Evolutionary conservation across 192 early-diverging fungal genomes (phyloP).

Genomic region (Backusella australiensis): DNA sequence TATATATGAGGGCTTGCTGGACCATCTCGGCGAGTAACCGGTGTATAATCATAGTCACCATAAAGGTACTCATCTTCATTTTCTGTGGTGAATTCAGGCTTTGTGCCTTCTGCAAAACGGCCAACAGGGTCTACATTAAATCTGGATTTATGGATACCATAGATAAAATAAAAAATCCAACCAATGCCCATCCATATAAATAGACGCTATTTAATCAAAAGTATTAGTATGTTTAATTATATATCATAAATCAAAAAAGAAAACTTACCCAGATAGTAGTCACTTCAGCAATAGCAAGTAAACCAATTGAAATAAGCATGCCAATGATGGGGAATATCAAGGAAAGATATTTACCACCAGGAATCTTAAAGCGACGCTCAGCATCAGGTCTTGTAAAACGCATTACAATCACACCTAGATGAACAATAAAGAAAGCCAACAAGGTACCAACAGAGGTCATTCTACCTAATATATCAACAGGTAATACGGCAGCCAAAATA

Average conservation of each 20-base stretch:
- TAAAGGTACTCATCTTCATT: not conserved
- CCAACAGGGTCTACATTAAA: constrained; percentile 45
- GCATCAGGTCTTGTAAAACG: constrained; percentile 71
- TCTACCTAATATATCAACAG: constrained; percentile 80
- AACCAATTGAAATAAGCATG: constrained; percentile 53
- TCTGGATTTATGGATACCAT: constrained; percentile 63
- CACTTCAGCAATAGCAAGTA: constrained; percentile 64
- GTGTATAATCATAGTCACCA: not conserved
- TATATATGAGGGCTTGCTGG: not conserved
- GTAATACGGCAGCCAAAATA: constrained; percentile 67
- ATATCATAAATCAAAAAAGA: constrained; percentile 39
- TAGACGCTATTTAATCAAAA: constrained; percentile 42
- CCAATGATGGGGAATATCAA: constrained; percentile 65
- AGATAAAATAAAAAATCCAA: constrained; percentile 68
- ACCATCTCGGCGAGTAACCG: not conserved
- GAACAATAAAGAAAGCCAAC: constrained; percentile 82
- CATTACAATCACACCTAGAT: constrained; percentile 72
- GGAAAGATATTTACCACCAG: constrained; percentile 44
- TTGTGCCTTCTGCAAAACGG: constrained; percentile 13
- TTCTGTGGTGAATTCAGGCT: not conserved
- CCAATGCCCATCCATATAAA: constrained; percentile 80
- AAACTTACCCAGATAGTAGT: constrained; percentile 56
- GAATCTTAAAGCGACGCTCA: constrained; percentile 69
- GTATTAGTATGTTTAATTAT: not conserved
- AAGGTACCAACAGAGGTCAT: constrained; percentile 86